Conservation (phyloP, 2,329 filamentous ascomycete genomes). For the Fusarium sp. region DNA sequence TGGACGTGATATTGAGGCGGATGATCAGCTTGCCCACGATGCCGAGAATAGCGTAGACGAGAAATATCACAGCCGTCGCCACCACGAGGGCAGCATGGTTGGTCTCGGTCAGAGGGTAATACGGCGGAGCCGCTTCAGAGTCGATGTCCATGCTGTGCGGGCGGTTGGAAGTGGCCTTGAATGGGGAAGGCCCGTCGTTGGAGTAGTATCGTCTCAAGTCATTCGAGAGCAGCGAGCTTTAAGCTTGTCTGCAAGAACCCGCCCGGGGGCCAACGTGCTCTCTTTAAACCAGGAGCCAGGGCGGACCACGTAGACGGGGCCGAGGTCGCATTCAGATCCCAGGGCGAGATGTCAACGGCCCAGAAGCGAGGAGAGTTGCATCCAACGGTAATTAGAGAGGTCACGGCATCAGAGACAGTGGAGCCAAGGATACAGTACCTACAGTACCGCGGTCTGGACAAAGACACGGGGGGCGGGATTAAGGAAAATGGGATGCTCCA, state of each 20-base stretch:
- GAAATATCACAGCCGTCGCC: constrained; percentile 35
- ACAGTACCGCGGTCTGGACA: no score
- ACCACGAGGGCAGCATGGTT: constrained; percentile 42
- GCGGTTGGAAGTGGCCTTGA: not conserved
- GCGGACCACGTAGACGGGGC: constrained; percentile 8
- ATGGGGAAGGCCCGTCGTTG: not conserved
- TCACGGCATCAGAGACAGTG: not conserved
- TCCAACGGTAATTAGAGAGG: not conserved
- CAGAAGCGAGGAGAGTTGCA: not conserved
- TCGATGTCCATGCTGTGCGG: constrained; percentile 21
- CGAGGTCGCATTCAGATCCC: constrained; percentile 9
- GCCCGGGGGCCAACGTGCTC: not conserved
- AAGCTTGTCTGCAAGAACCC: not conserved
- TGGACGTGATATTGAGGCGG: constrained; percentile 40
- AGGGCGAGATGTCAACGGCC: not conserved
- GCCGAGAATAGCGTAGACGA: constrained; percentile 38
- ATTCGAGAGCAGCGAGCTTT: not conserved
- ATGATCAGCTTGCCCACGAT: constrained; percentile 39
- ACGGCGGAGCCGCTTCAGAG: constrained; percentile 32
- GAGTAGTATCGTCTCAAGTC: not conserved
- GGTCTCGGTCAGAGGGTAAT: constrained; percentile 35
- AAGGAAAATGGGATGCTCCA: not conserved
- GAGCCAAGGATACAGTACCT: not conserved
- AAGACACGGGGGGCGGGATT: not conserved
- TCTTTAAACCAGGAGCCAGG: constrained; percentile 7